Evolutionary conservation across 2,329 filamentous ascomycete genomes (phyloP).

Genomic region (Pseudogymnoascus sp.): DNA sequence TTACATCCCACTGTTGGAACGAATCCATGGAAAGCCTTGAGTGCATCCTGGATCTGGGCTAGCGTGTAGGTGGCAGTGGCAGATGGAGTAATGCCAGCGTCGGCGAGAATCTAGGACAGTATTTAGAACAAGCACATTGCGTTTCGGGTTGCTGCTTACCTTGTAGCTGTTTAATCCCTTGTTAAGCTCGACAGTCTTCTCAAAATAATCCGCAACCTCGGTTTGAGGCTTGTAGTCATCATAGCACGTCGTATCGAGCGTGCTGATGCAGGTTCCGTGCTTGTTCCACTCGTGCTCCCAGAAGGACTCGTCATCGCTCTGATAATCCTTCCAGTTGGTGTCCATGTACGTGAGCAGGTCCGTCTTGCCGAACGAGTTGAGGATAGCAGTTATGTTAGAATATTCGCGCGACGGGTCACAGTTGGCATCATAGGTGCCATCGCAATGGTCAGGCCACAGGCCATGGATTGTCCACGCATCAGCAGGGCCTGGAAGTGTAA

Average conservation of each 20-base stretch:
- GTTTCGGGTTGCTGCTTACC: slow-evolving; percentile 26
- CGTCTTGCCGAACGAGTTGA: slow-evolving; percentile 44
- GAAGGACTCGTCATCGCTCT: slow-evolving; percentile 54
- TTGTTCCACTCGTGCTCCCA: slow-evolving; percentile 72
- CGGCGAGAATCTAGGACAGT: slow-evolving; percentile 40
- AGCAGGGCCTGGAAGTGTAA: slow-evolving; percentile 40
- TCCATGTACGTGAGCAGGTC: slow-evolving; percentile 59
- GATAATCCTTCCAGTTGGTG: slow-evolving; percentile 62
- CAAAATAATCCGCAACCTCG: slow-evolving; percentile 63
- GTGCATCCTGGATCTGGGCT: slow-evolving; percentile 32
- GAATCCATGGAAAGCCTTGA: slow-evolving; percentile 37
- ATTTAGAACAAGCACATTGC: neutral
- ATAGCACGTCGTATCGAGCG: slow-evolving; percentile 60
- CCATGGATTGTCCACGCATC: slow-evolving; percentile 71
- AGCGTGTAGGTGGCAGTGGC: slow-evolving; percentile 34
- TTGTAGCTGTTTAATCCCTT: slow-evolving; percentile 57
- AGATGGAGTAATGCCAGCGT: slow-evolving; percentile 51
- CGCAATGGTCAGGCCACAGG: slow-evolving; percentile 58
- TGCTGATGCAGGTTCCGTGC: slow-evolving; percentile 66
- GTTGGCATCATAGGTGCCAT: slow-evolving; percentile 58
- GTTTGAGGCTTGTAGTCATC: slow-evolving; percentile 47
- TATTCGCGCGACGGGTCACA: slow-evolving; percentile 57
- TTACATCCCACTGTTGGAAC: slow-evolving; percentile 37
- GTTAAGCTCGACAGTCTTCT: slow-evolving; percentile 57
- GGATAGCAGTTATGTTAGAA: slow-evolving; percentile 55